phyloP scores from a whole-genome alignment of 2,329 filamentous ascomycete genomes.

The Fusarium camptoceras region DNA sequence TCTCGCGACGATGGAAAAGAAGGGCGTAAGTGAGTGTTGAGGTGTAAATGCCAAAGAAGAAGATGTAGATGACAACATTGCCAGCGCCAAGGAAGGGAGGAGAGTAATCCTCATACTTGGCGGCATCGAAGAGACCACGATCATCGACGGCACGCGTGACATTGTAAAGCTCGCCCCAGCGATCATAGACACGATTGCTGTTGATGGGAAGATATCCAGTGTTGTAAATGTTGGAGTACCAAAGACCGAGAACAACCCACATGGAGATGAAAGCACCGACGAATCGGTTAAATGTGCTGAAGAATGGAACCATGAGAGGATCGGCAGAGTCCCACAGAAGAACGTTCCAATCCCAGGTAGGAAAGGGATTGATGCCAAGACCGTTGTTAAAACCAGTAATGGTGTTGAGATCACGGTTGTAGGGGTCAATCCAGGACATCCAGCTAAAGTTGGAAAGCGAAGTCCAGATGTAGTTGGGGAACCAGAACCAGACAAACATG shows the following conservation, averaged over 20 bases:
- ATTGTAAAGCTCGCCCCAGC: slow-evolving; percentile 61
- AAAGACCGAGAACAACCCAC: slow-evolving; percentile 67
- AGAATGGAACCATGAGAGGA: slow-evolving; percentile 63
- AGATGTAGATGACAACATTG: slow-evolving; percentile 64
- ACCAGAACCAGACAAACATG: slow-evolving; percentile 71
- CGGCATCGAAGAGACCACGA: slow-evolving; percentile 58
- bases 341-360: slow-evolving; percentile 63
- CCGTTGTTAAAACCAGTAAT: slow-evolving; percentile 60
- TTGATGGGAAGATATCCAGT: slow-evolving; percentile 66
- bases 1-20: slow-evolving; percentile 65
- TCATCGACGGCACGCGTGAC: slow-evolving; percentile 57
- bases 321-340: slow-evolving; percentile 58
- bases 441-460: slow-evolving; percentile 66
- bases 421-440: slow-evolving; percentile 67
- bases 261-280: slow-evolving; percentile 67
- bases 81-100: slow-evolving; percentile 64
- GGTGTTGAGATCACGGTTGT: slow-evolving; percentile 56
- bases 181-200: slow-evolving; percentile 63
- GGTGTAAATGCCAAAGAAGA: slow-evolving; percentile 67
- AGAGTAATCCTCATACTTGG: slow-evolving; percentile 63
- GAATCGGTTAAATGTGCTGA: slow-evolving; percentile 72
- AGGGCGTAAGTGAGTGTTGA: slow-evolving; percentile 63
- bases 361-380: slow-evolving; percentile 59
- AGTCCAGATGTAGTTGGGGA: slow-evolving; percentile 66
- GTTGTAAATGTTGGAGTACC: slow-evolving; percentile 70